Percentiles rank a stretch among this genome's conserved stretches.
Evolutionary conservation across 148 eudicot species (phyloP).

Genomic region (Dianthus caryophyllus): DNA sequence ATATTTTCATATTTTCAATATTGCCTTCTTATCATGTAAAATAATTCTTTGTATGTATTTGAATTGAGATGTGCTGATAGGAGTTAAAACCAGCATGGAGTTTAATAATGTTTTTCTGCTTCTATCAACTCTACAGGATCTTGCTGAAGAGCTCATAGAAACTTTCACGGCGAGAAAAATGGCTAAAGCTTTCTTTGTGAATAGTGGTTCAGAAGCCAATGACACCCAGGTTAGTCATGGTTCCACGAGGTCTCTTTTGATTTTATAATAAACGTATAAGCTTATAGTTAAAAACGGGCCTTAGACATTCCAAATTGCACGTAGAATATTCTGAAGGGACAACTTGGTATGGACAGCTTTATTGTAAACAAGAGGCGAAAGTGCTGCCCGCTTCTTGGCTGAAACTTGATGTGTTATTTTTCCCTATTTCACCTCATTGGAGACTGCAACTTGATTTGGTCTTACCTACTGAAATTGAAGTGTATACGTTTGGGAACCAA

Average conservation of each 20-base stretch:
- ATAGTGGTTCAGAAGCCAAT: slow-evolving; percentile 97
- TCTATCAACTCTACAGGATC: slow-evolving; percentile 52
- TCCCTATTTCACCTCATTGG: not conserved
- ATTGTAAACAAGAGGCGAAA: slow-evolving; percentile 1
- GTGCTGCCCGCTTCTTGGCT: not conserved
- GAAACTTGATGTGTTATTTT: not conserved
- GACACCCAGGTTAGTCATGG: slow-evolving; percentile 70
- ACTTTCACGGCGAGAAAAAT: slow-evolving; percentile 73
- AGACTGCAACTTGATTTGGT: not conserved
- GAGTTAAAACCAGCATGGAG: not conserved
- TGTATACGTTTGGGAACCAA: too few species aligned
- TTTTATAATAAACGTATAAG: not conserved
- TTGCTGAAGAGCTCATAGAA: slow-evolving; percentile 74
- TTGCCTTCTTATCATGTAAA: not conserved
- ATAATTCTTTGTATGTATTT: not conserved
- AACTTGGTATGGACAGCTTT: not conserved
- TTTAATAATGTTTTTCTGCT: not conserved
- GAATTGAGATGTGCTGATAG: not conserved
- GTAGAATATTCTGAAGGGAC: not conserved
- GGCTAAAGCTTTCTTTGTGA: slow-evolving; percentile 86
- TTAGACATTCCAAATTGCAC: not conserved
- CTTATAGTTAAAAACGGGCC: not conserved
- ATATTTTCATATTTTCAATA: not conserved
- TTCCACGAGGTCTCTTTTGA: not conserved
- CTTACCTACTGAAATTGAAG: not conserved